These are phyloP conservation scores for Penicillium hesseltinei DNA, from an alignment of 2,329 filamentous ascomycete species.

Conservation along the genomic window DNA sequence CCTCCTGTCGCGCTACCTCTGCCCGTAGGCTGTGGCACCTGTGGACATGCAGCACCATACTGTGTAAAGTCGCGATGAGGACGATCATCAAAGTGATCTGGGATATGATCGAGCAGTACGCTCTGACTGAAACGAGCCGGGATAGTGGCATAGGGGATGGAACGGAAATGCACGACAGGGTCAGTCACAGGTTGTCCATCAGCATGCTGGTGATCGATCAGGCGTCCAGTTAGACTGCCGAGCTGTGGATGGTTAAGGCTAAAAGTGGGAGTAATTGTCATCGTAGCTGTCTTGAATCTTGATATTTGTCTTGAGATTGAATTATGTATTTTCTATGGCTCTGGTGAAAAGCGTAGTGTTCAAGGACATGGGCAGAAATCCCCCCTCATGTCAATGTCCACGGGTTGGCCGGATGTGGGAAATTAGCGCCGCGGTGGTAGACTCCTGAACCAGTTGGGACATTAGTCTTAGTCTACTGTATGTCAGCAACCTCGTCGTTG, in stretches of 20 bases:
- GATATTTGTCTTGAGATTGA: no score
- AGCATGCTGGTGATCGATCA: background rate
- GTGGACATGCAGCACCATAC: background rate
- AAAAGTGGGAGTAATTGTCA: background rate
- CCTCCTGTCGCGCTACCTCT: background rate
- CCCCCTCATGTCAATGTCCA: background rate
- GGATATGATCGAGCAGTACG: background rate
- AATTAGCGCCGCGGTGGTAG: background rate
- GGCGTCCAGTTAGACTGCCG: background rate
- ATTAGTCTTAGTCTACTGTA: background rate
- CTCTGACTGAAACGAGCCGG: background rate
- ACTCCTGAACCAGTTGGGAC: background rate
- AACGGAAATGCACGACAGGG: background rate
- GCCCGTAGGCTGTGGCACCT: background rate
- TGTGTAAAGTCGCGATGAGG: background rate
- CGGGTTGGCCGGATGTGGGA: background rate
- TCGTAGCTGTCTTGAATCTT: no score
- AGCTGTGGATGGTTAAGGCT: background rate
- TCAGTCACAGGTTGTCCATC: background rate
- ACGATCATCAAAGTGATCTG: background rate
- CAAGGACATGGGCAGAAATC: background rate
- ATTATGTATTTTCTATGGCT: no score
- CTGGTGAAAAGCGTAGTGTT: background rate
- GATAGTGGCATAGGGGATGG: background rate
- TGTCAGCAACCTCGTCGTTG: no score